These are phyloP conservation scores for Venturia effusa DNA, from an alignment of 2,329 filamentous ascomycete species.

Conservation along the genomic window DNA sequence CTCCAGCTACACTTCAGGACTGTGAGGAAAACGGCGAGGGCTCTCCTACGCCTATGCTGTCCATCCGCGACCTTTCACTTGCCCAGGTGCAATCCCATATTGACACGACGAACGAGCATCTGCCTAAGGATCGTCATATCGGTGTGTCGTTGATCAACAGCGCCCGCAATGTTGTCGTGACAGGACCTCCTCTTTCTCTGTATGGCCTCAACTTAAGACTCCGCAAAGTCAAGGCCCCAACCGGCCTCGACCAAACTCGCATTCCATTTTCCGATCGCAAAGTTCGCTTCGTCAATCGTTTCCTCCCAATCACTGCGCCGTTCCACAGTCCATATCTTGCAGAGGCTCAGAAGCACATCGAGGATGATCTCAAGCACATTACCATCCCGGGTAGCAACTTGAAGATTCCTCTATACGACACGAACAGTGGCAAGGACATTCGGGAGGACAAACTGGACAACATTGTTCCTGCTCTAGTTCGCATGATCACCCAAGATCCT, in stretches of 20 bases:
- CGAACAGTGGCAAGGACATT: conserved; percentile 77
- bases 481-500: conserved; percentile 86
- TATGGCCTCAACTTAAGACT: conserved; percentile 93
- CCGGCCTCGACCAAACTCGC: conserved; percentile 90
- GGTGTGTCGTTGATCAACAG: conserved; percentile 94
- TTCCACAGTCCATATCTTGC: conserved; percentile 95
- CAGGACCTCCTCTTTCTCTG: conserved; percentile 87
- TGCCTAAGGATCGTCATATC: conserved; percentile 86
- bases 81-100: conserved; percentile 92
- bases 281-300: conserved; percentile 90
- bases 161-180: conserved; percentile 92
- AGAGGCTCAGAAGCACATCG: conserved; percentile 70
- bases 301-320: conserved; percentile 92
- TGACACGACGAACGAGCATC: conserved; percentile 90
- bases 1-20: conserved; percentile 82
- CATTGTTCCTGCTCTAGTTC: conserved; percentile 75
- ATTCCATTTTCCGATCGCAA: conserved; percentile 94
- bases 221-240: conserved; percentile 93
- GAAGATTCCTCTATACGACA: conserved; percentile 81
- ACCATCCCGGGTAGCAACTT: conserved; percentile 62
- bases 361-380: conserved; percentile 77
- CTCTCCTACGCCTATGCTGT: conserved; percentile 93
- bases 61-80: conserved; percentile 83
- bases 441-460: conserved; percentile 57
- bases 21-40: conserved; percentile 92